These are phyloP conservation scores for Ophioceras dolichostomum DNA, from an alignment of 2,329 filamentous ascomycete species.

Conservation along the genomic window DNA sequence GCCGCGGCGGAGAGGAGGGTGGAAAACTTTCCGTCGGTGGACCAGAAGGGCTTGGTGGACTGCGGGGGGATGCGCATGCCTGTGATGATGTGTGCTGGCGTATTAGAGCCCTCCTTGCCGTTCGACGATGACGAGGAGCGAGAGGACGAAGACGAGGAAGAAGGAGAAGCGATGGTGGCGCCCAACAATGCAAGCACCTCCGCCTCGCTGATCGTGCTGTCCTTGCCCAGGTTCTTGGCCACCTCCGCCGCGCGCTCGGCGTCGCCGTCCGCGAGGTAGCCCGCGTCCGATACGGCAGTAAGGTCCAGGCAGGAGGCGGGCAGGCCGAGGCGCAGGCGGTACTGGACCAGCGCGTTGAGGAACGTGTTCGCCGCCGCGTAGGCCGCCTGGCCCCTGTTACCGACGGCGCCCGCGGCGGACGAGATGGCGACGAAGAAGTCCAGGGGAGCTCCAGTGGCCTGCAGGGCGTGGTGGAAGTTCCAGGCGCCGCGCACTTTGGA, in stretches of 20 bases:
- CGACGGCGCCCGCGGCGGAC: conserved; percentile 36
- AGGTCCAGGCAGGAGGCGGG: conserved; percentile 33
- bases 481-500: conserved; percentile 40
- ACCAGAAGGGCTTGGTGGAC: conserved; percentile 35
- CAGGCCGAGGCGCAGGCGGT: conserved; percentile 18
- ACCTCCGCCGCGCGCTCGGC: conserved; percentile 30
- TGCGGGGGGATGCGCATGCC: conserved; percentile 34
- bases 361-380: conserved; percentile 32
- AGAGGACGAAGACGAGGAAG: too few relatives aligned
- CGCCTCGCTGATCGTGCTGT: conserved; percentile 13
- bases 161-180: conserved; percentile 32
- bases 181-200: conserved; percentile 9
- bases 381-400: conserved; percentile 36
- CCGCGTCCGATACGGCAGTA: conserved; percentile 34
- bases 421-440: conserved; percentile 43
- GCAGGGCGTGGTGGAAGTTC: conserved; percentile 24
- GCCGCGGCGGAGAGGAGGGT: conserved; percentile 26
- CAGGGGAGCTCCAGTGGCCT: conserved; percentile 12
- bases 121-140: too few relatives aligned
- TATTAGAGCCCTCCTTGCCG: too few relatives aligned
- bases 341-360: conserved; percentile 22
- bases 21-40: conserved; percentile 38
- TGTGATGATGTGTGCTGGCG: conserved; percentile 37
- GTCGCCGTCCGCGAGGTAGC: conserved; percentile 34
- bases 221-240: conserved; percentile 12